These are phyloP conservation scores for Pseudomassariella vexata DNA, from an alignment of 2,329 filamentous ascomycete genomes.

Conservation along the genomic window DNA sequence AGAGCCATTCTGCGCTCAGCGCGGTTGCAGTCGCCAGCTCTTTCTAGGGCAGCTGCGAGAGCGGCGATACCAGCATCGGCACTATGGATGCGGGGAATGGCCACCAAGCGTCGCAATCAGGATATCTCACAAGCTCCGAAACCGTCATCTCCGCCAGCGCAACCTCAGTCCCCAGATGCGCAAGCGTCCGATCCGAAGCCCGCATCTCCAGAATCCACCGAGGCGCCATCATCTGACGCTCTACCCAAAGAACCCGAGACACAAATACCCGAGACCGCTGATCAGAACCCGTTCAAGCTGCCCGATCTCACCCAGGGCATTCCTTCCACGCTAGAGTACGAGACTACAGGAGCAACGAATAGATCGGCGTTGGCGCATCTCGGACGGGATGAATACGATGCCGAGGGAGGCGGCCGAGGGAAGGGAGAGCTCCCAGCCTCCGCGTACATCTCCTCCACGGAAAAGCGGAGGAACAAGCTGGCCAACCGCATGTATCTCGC, in stretches of 20 bases:
- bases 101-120: slow-evolving; percentile 26
- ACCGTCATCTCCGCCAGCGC: slow-evolving; percentile 8
- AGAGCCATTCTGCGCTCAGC: slow-evolving; percentile 31
- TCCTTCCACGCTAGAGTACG: slow-evolving; percentile 80
- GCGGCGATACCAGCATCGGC: slow-evolving; percentile 20
- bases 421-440: slow-evolving; percentile 66
- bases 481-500: slow-evolving; percentile 68
- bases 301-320: slow-evolving; percentile 94
- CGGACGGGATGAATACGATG: slow-evolving; percentile 30
- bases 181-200: slow-evolving; percentile 8
- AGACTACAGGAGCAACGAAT: slow-evolving; percentile 49
- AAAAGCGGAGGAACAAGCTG: slow-evolving; percentile 71
- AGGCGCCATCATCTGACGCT: not conserved
- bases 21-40: slow-evolving; percentile 24
- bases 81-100: slow-evolving; percentile 39
- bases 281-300: slow-evolving; percentile 46
- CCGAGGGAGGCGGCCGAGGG: slow-evolving; percentile 41
- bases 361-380: slow-evolving; percentile 28
- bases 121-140: slow-evolving; percentile 7
- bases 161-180: slow-evolving; percentile 7
- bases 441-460: slow-evolving; percentile 85
- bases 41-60: slow-evolving; percentile 19
- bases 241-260: slow-evolving; percentile 5
- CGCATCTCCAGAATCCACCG: slow-evolving; percentile 1
- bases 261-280: slow-evolving; percentile 25